Evolutionary conservation across 2,329 filamentous ascomycete species (phyloP).

Genomic region (Ophiocordyceps australis): DNA sequence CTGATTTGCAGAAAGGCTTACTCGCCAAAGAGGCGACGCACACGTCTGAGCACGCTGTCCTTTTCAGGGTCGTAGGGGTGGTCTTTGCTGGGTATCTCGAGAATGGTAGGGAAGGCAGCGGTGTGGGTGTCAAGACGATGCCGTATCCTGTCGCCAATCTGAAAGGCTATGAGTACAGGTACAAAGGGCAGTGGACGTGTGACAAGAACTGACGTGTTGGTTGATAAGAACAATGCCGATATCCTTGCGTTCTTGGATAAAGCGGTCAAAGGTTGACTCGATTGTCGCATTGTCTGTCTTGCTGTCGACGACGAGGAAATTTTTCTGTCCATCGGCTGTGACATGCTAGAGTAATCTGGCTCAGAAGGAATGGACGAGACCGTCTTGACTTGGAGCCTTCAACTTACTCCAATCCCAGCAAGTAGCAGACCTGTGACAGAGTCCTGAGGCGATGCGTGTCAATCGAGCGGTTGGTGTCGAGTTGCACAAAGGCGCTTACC

Average conservation of each 20-base stretch:
- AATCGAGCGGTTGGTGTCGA: too few species aligned
- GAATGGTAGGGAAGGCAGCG: conserved; percentile 84
- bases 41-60: conserved; percentile 86
- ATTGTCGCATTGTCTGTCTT: conserved; percentile 85
- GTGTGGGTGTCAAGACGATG: conserved; percentile 81
- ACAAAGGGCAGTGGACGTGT: neutral
- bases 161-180: conserved; percentile 6
- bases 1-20: too few species aligned
- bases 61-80: conserved; percentile 98
- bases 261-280: conserved; percentile 76
- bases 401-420: conserved; percentile 73
- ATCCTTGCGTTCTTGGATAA: conserved; percentile 82
- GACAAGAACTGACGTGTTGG: conserved; percentile 61
- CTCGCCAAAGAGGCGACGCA: conserved; percentile 50
- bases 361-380: too few species aligned
- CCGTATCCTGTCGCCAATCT: conserved; percentile 91
- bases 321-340: conserved; percentile 79
- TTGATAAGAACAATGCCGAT: conserved; percentile 96
- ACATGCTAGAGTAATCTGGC: conserved; percentile 78
- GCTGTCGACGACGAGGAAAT: conserved; percentile 88
- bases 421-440: conserved; percentile 91
- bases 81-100: conserved; percentile 97
- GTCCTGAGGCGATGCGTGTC: conserved; percentile 37
- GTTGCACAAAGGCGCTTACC: conserved; percentile 32
- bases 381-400: too few species aligned